Base-by-base conservation (phyloP, 78 protist species). In the Monosiga brevicollis region DNA sequence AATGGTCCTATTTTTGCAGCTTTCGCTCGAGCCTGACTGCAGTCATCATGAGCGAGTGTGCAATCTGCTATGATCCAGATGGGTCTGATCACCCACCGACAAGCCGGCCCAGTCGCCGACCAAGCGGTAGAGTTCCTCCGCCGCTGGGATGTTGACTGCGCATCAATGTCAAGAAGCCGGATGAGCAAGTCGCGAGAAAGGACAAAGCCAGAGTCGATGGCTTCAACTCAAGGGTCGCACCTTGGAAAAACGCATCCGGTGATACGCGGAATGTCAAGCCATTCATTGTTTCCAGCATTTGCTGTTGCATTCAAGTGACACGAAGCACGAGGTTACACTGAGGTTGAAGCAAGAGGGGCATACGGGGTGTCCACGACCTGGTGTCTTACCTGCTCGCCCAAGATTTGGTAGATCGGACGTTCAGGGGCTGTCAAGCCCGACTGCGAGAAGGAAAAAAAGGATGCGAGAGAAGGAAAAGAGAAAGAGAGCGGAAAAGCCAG, bases 131-230 rank as follows among this genome's bases (percentile, higher is more conserved):
- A 88, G 79, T 2, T 32, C 29, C 29, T 92, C 94, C 0, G 93
- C 82, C 6, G 84, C 94, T 34, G n/a, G 41, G 0, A 73, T 87
- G 89, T 94, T 94, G 32, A 93, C 93, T 76, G 93, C 96, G 86
- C 93, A 94, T 76, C 93, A 94, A n/a, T n/a, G n/a, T n/a, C n/a
- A n/a, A n/a, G n/a, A n/a, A n/a, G n/a, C n/a, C n/a, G n/a, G n/a
- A n/a, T n/a, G n/a, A n/a, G n/a, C n/a, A n/a, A n/a, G n/a, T n/a
- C n/a, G n/a, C n/a, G n/a, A n/a, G n/a, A n/a, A n/a, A n/a, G n/a
- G n/a, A n/a, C n/a, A n/a, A n/a, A n/a, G n/a, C n/a, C n/a, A n/a
- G n/a, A n/a, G n/a, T n/a, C n/a, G n/a, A n/a, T n/a, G n/a, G n/a
- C n/a, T n/a, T n/a, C n/a, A n/a, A n/a, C n/a, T n/a, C n/a, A n/a